These are phyloP conservation scores for Chalciporus pseudorubinellus DNA, from an alignment of 768 basidiomycete species.

Conservation along the genomic window DNA sequence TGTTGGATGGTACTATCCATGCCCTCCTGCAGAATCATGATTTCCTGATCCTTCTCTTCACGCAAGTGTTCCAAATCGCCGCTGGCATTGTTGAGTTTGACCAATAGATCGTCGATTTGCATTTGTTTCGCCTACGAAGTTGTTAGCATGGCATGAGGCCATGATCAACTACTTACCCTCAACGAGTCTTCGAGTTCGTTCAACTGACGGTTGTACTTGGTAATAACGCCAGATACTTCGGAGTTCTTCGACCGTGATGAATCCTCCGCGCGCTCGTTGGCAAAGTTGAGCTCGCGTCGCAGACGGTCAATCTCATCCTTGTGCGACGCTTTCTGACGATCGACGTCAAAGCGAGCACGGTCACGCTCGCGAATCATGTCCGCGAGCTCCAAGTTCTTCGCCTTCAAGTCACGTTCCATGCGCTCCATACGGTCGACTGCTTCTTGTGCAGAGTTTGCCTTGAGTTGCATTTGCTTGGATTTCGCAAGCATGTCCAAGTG, in stretches of 20 bases:
- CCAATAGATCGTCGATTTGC: conserved; percentile 90
- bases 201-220: conserved; percentile 94
- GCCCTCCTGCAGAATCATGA: conserved; percentile 91
- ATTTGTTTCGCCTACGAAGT: conserved; percentile 80
- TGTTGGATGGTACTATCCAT: conserved; percentile 91
- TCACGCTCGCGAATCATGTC: conserved; percentile 99
- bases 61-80: conserved; percentile 77
- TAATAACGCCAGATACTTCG: conserved; percentile 83
- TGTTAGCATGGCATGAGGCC: conserved; percentile 11
- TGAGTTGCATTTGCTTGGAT: conserved; percentile 96
- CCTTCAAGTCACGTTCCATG: conserved; percentile 96
- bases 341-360: conserved; percentile 91
- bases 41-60: conserved; percentile 97
- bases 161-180: conserved; percentile 50
- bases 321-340: conserved; percentile 88
- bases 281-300: conserved; percentile 88
- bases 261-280: conserved; percentile 98
- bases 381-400: conserved; percentile 97
- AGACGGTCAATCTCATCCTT: conserved; percentile 94
- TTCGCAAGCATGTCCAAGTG: conserved; percentile 97
- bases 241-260: conserved; percentile 87
- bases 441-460: conserved; percentile 97
- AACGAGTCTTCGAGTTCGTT: conserved; percentile 96
- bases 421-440: conserved; percentile 97
- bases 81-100: conserved; percentile 71